Percentiles rank a stretch among this genome's conserved stretches.
phyloP scores from a whole-genome alignment of 2,329 filamentous ascomycete genomes.

The Metarhizium sp. region DNA sequence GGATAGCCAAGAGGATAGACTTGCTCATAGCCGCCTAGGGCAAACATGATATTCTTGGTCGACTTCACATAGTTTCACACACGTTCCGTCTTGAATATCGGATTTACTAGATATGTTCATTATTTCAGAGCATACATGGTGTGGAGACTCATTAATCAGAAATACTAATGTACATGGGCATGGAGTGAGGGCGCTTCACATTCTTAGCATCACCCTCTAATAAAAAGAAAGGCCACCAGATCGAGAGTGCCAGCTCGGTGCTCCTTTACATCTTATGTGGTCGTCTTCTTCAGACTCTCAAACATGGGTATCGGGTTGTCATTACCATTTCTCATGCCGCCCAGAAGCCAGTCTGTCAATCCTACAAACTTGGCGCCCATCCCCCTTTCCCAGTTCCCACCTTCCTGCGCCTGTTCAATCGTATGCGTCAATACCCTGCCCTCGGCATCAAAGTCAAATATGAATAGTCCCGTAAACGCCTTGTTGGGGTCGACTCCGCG shows the following conservation, averaged over 20 bases:
- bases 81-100: too few species aligned
- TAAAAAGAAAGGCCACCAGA: not conserved
- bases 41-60: too few species aligned
- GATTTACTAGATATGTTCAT: too few species aligned
- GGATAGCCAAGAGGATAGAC: not conserved
- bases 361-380: conserved; percentile 78
- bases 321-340: conserved; percentile 46
- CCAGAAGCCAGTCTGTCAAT: conserved; percentile 88
- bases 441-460: conserved; percentile 88
- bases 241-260: not conserved
- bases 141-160: not conserved
- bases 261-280: not conserved
- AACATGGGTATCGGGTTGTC: conserved; percentile 27
- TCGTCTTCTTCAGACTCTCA: conserved; percentile 17
- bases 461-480: conserved; percentile 84
- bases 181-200: not conserved
- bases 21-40: not conserved
- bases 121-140: not conserved
- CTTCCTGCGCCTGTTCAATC: conserved; percentile 86
- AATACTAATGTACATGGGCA: not conserved
- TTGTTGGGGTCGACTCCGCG: conserved; percentile 45
- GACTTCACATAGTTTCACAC: too few species aligned
- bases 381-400: conserved; percentile 71
- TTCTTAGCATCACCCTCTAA: not conserved
- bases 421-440: conserved; percentile 80